These are phyloP conservation scores for Pythium biforme DNA, from an alignment of 352 stramenopile genomes.

Conservation along the genomic window DNA sequence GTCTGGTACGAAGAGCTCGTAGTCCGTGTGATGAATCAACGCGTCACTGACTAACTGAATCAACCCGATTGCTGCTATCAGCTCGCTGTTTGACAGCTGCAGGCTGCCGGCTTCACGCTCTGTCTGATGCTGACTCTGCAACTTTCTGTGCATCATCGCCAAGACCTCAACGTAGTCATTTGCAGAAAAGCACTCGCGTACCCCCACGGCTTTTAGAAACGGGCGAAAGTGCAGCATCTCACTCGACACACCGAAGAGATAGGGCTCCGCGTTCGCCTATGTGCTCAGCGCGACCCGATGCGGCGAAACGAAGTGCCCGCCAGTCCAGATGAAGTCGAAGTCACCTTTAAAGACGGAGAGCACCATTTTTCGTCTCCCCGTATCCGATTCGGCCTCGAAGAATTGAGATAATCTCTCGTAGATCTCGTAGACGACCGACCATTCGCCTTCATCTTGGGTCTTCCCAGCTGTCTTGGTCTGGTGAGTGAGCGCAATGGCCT, in stretches of 20 bases:
- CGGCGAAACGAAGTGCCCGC: conserved; percentile 48
- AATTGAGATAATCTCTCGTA: conserved; percentile 57
- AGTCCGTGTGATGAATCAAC: conserved; percentile 49
- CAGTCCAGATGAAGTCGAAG: conserved; percentile 61
- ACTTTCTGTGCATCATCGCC: conserved; percentile 50
- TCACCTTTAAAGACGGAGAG: conserved; percentile 39
- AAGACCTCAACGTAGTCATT: conserved; percentile 63
- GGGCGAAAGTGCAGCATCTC: conserved; percentile 65
- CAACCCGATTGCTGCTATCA: conserved; percentile 56
- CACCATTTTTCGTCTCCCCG: conserved; percentile 27
- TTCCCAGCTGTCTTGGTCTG: conserved; percentile 23
- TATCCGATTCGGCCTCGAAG: conserved; percentile 43
- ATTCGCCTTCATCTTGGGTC: conserved; percentile 25
- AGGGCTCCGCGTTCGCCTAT: conserved; percentile 59
- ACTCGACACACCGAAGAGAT: conserved; percentile 58
- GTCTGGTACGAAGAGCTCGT: conserved; percentile 59
- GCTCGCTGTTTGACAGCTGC: conserved; percentile 38
- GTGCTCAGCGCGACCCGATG: conserved; percentile 51
- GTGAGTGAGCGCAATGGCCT: conserved; percentile 40
- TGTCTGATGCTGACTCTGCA: conserved; percentile 16
- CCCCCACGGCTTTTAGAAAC: conserved; percentile 60
- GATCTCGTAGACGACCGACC: conserved; percentile 58
- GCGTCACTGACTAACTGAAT: conserved; percentile 68
- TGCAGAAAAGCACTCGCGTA: conserved; percentile 54
- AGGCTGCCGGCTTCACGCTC: background rate